Evolutionary conservation across 768 basidiomycete genomes (phyloP), one percentile per base, ranked within the genome.

Genomic region (Kwoniella shandongensis): DNA sequence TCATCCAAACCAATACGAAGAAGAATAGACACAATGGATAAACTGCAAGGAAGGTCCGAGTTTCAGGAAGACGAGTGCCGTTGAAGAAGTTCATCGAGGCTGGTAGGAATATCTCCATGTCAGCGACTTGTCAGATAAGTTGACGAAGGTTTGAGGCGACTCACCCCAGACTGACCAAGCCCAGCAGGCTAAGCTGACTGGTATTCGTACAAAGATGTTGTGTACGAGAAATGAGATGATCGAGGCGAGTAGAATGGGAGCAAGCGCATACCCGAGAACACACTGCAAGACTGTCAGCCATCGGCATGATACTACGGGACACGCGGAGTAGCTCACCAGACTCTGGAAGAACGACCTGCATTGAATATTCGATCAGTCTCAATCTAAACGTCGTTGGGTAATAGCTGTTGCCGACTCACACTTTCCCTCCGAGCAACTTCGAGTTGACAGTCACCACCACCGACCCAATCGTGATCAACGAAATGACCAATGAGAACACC

Each of bases 121-220:
- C n/a, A n/a, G n/a, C n/a, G n/a, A n/a, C n/a, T n/a, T n/a, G n/a
- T n/a, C n/a, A n/a, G n/a, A n/a, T n/a, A n/a, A n/a, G n/a, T n/a
- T n/a, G n/a, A n/a, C n/a, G n/a, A n/a, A n/a, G n/a, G n/a, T n/a
- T 46, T 27, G 6, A 46, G 42, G 17, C n/a, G 23, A 76, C 83
- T 57, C 70, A 97, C 93, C 94, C 91, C 92, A 98, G 56, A 96
- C 88, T 75, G 87, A 90, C 94, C 94, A 98, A 35, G 82, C 91
- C 88, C 91, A 94, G 12, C 90, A 88, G 18, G 86, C 81, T 25
- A 94, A 75, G 42, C 91, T 87, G 27, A 98, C 76, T 10, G 94
- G 94, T 27, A 86, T 86, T 54, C 94, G 84, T 55, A 98, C 80
- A 78, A 88, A 96, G 46, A 98, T 86, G 26, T 85, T 78, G 54